These are phyloP conservation scores for Drechslerella stenobrocha DNA, from an alignment of 2,329 filamentous ascomycete genomes.

Conservation along the genomic window DNA sequence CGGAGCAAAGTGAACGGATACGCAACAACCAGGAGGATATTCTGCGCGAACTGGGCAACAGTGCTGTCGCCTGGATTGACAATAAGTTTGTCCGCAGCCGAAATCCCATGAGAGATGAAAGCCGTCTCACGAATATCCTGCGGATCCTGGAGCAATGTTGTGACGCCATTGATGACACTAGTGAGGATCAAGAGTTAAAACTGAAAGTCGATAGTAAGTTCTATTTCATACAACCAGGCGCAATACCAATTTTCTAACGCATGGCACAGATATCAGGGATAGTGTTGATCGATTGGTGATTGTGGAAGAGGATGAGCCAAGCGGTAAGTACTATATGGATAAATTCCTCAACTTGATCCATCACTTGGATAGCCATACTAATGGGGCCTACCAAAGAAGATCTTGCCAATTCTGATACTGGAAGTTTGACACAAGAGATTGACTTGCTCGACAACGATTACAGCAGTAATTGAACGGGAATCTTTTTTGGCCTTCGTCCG, in stretches of 20 bases:
- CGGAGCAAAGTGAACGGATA: constrained; percentile 34
- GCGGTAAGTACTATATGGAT: constrained; percentile 22
- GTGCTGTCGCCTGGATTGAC: constrained; percentile 38
- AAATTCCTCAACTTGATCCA: constrained; percentile 3
- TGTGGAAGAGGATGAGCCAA: constrained; percentile 46
- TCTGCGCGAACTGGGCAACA: constrained; percentile 20
- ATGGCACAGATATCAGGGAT: constrained; percentile 33
- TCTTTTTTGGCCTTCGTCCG: neutral
- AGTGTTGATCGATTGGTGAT: constrained; percentile 43
- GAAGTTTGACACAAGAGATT: constrained; percentile 44
- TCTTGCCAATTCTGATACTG: constrained; percentile 47
- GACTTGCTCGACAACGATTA: constrained; percentile 47
- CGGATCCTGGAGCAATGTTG: constrained; percentile 32
- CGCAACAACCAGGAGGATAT: constrained; percentile 39
- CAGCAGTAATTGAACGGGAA: constrained; percentile 31
- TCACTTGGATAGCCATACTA: too few species aligned
- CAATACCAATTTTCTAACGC: constrained; percentile 5
- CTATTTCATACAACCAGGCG: neutral
- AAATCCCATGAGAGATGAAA: constrained; percentile 42
- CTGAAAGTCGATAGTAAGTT: constrained; percentile 46
- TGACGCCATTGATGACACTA: constrained; percentile 25
- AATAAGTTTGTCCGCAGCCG: constrained; percentile 39
- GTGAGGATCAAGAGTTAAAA: constrained; percentile 33
- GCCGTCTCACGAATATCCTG: constrained; percentile 34
- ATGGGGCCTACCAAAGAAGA: constrained; percentile 31